Percentiles rank a stretch among this genome's conserved stretches.
phyloP scores from a whole-genome alignment of 345 rosid genomes.

The Euphorbia lathyris region DNA sequence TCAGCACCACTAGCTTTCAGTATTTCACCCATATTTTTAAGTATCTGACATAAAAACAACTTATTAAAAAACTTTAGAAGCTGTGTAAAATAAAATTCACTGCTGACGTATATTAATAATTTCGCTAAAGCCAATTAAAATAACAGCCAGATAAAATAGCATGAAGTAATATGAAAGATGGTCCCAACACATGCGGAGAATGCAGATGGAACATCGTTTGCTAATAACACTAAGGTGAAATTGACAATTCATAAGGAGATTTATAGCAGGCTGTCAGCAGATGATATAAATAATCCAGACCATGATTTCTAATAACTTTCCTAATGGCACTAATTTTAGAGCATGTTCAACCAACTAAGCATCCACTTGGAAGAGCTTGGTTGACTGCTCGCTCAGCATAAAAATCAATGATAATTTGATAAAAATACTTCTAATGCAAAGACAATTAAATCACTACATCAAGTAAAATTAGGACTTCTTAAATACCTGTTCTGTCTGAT shows the following conservation, averaged over 20 bases:
- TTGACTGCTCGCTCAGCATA: background rate
- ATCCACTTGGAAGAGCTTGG: background rate
- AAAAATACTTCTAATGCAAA: background rate
- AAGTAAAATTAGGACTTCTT: background rate
- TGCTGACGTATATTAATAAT: background rate
- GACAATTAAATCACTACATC: background rate
- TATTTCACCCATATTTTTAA: slow-evolving; percentile 65
- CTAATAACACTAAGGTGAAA: background rate
- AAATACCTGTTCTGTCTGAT: slow-evolving; percentile 86
- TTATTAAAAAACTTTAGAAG: background rate
- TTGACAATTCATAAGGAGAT: background rate
- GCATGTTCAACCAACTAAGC: slow-evolving; percentile 3
- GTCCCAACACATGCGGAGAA: background rate
- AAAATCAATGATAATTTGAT: background rate
- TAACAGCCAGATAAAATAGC: background rate
- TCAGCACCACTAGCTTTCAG: slow-evolving; percentile 55
- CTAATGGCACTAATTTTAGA: background rate
- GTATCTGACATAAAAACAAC: slow-evolving; percentile 28
- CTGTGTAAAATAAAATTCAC: background rate
- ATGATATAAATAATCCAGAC: background rate
- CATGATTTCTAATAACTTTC: background rate
- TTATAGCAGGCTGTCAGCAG: background rate
- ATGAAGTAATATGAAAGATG: background rate
- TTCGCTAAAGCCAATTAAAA: background rate
- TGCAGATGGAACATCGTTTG: background rate